Evolutionary conservation across 805 yeast species (phyloP).

Genomic region (Candida parachauliodes): DNA sequence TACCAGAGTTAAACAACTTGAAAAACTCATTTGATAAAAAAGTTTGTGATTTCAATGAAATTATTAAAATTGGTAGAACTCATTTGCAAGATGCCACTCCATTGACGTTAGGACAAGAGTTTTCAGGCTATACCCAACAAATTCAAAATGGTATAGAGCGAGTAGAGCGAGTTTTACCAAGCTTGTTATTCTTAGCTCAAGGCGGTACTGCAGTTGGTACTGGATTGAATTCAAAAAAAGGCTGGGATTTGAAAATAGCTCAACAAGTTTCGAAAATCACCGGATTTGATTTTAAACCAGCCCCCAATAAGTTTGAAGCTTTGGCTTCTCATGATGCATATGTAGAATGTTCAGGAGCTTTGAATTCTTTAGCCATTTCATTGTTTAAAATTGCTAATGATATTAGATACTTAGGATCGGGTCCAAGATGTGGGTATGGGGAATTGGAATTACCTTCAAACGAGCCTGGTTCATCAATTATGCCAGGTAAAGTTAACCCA

Average conservation of each 20-base stretch:
- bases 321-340: conserved; percentile 40
- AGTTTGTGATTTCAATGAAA: conserved; percentile 28
- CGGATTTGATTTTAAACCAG: conserved; percentile 31
- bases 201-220: conserved; percentile 44
- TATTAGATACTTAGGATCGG: conserved; percentile 37
- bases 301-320: conserved; percentile 40
- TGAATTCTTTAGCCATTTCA: conserved; percentile 36
- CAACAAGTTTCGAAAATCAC: conserved; percentile 30
- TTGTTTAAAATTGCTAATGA: conserved; percentile 39
- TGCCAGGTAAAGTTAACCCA: conserved; percentile 42
- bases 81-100: conserved; percentile 42
- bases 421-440: conserved; percentile 41
- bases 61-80: conserved; percentile 39
- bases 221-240: conserved; percentile 35
- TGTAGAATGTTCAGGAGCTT: conserved; percentile 39
- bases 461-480: conserved; percentile 40
- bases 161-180: conserved; percentile 29
- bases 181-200: conserved; percentile 33
- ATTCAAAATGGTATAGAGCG: conserved; percentile 32
- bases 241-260: conserved; percentile 35
- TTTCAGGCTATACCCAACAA: conserved; percentile 38
- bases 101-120: conserved; percentile 38
- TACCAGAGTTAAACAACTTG: conserved; percentile 32
- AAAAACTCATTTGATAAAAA: conserved; percentile 29
- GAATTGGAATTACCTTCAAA: conserved; percentile 37